Base-by-base conservation (phyloP, 2,329 filamentous ascomycete species). In the Fusarium staphyleae region DNA sequence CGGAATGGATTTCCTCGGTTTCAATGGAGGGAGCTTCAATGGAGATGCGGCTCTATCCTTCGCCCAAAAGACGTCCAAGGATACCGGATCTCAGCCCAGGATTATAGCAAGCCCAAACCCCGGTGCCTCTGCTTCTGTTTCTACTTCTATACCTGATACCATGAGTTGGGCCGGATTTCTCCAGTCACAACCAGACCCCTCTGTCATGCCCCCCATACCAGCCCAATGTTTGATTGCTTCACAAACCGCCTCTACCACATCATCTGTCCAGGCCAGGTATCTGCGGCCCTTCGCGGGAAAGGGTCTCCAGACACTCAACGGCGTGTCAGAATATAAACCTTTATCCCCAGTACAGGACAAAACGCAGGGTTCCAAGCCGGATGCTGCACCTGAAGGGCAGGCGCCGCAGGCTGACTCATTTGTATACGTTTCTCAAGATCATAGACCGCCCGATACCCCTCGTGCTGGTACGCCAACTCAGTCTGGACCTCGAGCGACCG, bases 241-340 rank as follows among this genome's bases (percentile, higher is more conserved):
- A n/a, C 80, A 82, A 57, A 75, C 78, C 18, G 77, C 78, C 45
- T 84, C 82, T 5, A 81, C 77, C 1, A 77, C 79, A 1, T 80
- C 80, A 2, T 83, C 81, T 6, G 74, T 76, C 48, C 77, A 78
- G 49, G 71, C 74, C 48, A 76, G 76, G 53, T 85, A 85, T 56
- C 70, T 82, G 10, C 74, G 77, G 24, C 83, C 83, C 1, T 86
- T 86, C 70, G 74, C 76, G 9, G 83, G 83, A 1, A 82, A 77
- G 52, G 83, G 83, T 24, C 73, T 85, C 3, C 72, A 81, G 41
- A 85, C 82, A 63, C 76, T 85, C 29, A 77, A 74, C 69, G 71
- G 74, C 35, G 49, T 57, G 15, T 16, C 48, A n/a, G 57, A 42
- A 49, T 55, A 67, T n/a, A 74, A 67, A 43, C 48, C 67, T 8